Evolutionary conservation across 1,284 basidiomycete genomes (phyloP).

Genomic region (Trichosporon coremiiforme): DNA sequence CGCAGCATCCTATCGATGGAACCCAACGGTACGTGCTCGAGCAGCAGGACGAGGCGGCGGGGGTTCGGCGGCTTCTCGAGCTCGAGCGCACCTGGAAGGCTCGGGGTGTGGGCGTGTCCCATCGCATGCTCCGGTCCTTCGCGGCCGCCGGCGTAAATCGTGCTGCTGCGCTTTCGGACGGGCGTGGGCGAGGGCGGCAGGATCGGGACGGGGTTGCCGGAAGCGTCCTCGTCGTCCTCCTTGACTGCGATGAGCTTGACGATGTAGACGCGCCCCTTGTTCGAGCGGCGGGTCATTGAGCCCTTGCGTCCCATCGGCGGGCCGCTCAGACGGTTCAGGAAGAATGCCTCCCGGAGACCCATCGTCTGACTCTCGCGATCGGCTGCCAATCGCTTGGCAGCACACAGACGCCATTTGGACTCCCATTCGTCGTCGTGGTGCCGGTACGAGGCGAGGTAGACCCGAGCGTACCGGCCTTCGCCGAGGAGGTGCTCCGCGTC

Average conservation of each 20-base stretch:
- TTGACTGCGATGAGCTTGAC: conserved; percentile 52
- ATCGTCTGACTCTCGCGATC: conserved; percentile 58
- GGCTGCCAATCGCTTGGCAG: conserved; percentile 56
- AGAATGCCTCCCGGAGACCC: conserved; percentile 58
- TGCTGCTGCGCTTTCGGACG: conserved; percentile 19
- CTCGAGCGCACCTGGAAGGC: conserved; percentile 3
- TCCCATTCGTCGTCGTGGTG: conserved; percentile 20
- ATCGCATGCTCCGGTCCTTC: background rate
- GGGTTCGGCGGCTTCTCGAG: conserved; percentile 7
- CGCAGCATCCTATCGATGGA: conserved; percentile 54
- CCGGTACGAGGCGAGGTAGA: conserved; percentile 56
- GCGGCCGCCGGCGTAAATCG: conserved; percentile 24
- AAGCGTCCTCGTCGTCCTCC: conserved; percentile 44
- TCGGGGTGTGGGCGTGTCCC: background rate
- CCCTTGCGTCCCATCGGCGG: conserved; percentile 24
- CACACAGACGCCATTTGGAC: conserved; percentile 54
- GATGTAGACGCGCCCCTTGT: conserved; percentile 42
- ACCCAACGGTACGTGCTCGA: conserved; percentile 56
- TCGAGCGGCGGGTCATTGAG: conserved; percentile 26
- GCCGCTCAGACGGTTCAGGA: conserved; percentile 53
- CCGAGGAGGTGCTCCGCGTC: conserved; percentile 54
- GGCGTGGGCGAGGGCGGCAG: background rate
- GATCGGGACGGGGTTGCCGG: background rate
- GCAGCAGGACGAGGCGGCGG: conserved; percentile 49
- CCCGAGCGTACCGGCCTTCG: conserved; percentile 57